Evolutionary conservation across 1,139 yeast genomes (phyloP).

Genomic region (Geotrichum klebahnii): DNA sequence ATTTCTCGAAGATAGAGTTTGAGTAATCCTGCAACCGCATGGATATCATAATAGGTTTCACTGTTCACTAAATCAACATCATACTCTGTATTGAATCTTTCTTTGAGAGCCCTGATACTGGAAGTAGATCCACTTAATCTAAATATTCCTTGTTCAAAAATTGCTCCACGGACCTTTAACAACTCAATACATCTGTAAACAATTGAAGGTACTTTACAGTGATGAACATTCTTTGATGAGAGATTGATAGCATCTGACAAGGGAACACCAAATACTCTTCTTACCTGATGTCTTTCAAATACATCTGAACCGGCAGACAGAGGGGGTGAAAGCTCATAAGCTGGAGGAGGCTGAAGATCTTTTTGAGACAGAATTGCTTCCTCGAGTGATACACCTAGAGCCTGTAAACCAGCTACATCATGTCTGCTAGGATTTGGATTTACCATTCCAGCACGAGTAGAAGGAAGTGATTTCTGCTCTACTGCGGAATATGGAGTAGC

Average conservation of each 20-base stretch:
- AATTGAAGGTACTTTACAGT: constrained; percentile 62
- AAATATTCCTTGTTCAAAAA: constrained; percentile 85
- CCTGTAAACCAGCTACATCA: constrained; percentile 16
- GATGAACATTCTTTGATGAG: constrained; percentile 42
- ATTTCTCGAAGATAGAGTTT: constrained; percentile 71
- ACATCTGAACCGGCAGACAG: constrained; percentile 1
- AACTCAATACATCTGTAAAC: constrained; percentile 72
- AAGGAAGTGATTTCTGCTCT: constrained; percentile 17
- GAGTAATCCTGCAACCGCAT: constrained; percentile 73
- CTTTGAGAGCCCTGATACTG: constrained; percentile 67
- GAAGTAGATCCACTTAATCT: constrained; percentile 87
- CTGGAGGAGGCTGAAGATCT: neutral
- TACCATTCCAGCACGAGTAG: constrained; percentile 4
- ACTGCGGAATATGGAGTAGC: constrained; percentile 24
- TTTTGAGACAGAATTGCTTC: constrained; percentile 15
- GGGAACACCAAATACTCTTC: constrained; percentile 60
- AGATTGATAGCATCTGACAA: constrained; percentile 51
- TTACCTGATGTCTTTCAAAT: neutral
- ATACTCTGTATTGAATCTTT: constrained; percentile 51
- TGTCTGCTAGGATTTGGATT: constrained; percentile 17
- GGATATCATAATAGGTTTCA: constrained; percentile 51
- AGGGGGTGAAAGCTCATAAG: neutral
- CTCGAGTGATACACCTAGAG: constrained; percentile 17
- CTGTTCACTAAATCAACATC: constrained; percentile 61
- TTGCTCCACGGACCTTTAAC: constrained; percentile 62